Evolutionary conservation across 805 yeast genomes (phyloP), one percentile per base, ranked within the genome.

Genomic region (Barnettozyma populi): DNA sequence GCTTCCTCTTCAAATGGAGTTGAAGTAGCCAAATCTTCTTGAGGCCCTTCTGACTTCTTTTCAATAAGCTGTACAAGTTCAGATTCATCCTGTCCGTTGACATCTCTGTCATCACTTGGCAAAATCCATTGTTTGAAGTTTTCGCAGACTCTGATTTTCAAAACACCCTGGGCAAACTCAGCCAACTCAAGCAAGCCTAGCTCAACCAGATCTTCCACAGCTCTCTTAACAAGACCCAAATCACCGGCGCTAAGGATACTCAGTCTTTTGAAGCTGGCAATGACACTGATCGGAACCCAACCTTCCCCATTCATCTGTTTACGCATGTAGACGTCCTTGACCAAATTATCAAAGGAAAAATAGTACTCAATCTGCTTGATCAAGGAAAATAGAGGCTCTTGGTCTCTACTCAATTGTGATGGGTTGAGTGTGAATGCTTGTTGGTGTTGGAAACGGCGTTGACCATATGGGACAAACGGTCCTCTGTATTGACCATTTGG

Each of bases 351-450:
- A 44, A 82, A 73, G 27, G 95, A 84, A 70, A 94, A 86, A 67
- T 94, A 94, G 72, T 94, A 94, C 63, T 88, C 94, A 45, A 92
- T 72, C 72, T 90, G 98, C 51, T 54, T 61, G n/a, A 53, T 48
- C 44, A 58, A 42, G 6, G 55, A 51, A 36, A 52, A 54, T 41
- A 53, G 37, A 14, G 62, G 55, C 25, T 61, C 63, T 25, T 32
- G 43, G 13, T 50, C 53, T 41, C 55, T 52, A 18, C 41, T 45
- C 14, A 45, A 44, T 24, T 44, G 41, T 19, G 36, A 18, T 35
- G 38, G 38, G 18, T 40, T 40, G 41, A 43, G 44, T 38, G 38
- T 19, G 25, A 45, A 45, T 21, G 46, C 36, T 37, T 36, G 44
- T 35, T 43, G 43, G 45, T 46, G 45, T 24, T 48, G 49, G 41